A percentile compares a stretch with the other conserved stretches of the same genome.
Conservation (phyloP, 2,329 filamentous ascomycete species). For the Pezicula neosporulosa region DNA sequence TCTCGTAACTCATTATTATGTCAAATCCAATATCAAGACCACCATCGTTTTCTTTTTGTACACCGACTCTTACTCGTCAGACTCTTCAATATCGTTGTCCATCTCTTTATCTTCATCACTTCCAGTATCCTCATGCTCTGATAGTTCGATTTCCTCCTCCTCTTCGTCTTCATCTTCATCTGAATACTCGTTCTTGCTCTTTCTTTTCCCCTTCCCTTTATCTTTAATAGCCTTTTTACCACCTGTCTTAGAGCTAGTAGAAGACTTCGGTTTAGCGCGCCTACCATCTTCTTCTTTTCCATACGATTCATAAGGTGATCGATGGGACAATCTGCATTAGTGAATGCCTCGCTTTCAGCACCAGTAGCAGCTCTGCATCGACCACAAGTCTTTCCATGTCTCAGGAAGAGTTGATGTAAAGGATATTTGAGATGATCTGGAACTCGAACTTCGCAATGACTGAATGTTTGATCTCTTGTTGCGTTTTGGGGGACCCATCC, state of each 20-base stretch:
- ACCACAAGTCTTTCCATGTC: conserved; percentile 46
- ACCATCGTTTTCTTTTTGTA: too few relatives aligned
- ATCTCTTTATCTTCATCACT: too few relatives aligned
- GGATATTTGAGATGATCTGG: conserved; percentile 51
- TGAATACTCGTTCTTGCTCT: neutral
- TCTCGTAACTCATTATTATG: too few relatives aligned
- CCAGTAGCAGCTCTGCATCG: conserved; percentile 49
- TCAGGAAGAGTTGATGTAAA: conserved; percentile 52
- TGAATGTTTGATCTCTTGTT: conserved; percentile 43
- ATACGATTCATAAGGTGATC: conserved; percentile 57
- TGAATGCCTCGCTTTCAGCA: conserved; percentile 58
- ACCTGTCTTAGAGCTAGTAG: too few relatives aligned
- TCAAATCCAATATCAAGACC: too few relatives aligned
- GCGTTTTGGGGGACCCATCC: conserved; percentile 52
- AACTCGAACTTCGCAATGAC: conserved; percentile 49
- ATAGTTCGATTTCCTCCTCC: neutral
- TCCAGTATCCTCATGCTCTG: too few relatives aligned
- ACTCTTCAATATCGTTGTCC: too few relatives aligned
- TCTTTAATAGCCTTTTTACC: too few relatives aligned
- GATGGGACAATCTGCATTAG: conserved; percentile 55
- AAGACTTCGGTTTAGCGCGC: conserved; percentile 1
- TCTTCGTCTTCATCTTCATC: neutral
- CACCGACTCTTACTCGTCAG: too few relatives aligned
- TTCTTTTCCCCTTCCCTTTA: neutral
- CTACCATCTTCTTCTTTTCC: conserved; percentile 44